These are phyloP conservation scores for Allomyces javanicus DNA, from an alignment of 192 early-diverging fungal genomes.

Conservation along the genomic window DNA sequence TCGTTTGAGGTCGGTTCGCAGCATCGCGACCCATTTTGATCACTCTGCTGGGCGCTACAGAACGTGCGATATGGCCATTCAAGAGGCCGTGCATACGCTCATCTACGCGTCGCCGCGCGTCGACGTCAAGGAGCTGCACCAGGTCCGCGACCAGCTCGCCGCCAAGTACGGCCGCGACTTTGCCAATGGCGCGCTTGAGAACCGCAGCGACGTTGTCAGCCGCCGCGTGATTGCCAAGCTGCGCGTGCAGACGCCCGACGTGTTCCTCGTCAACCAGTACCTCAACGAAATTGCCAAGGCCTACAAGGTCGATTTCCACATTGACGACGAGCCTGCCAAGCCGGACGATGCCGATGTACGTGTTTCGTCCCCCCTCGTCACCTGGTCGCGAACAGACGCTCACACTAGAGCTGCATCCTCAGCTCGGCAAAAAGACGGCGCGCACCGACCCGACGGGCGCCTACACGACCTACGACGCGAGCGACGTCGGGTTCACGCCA, in stretches of 20 bases:
- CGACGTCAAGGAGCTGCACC: conserved; percentile 62
- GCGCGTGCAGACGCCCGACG: conserved; percentile 52
- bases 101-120: conserved; percentile 76
- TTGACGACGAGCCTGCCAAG: too few relatives aligned
- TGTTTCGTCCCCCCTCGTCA: too few relatives aligned
- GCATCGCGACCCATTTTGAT: neutral
- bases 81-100: conserved; percentile 71
- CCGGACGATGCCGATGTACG: too few relatives aligned
- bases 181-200: conserved; percentile 48
- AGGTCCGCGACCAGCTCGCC: conserved; percentile 58
- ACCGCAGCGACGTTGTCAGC: conserved; percentile 53
- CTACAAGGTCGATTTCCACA: conserved; percentile 51
- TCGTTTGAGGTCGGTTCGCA: neutral
- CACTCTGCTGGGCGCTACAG: conserved; percentile 9
- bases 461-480: neutral
- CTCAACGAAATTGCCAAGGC: conserved; percentile 71
- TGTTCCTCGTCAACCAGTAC: conserved; percentile 61
- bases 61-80: conserved; percentile 56
- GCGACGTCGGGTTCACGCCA: neutral
- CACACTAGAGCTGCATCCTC: too few relatives aligned
- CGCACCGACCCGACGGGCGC: too few relatives aligned
- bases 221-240: conserved; percentile 51
- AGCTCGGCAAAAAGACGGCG: too few relatives aligned
- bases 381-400: too few relatives aligned
- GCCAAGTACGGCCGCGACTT: conserved; percentile 72